Percentiles rank a stretch among this genome's conserved stretches.
Evolutionary conservation across 164 flowering plant genomes (phyloP).

Genomic region (Berberis thunbergii): DNA sequence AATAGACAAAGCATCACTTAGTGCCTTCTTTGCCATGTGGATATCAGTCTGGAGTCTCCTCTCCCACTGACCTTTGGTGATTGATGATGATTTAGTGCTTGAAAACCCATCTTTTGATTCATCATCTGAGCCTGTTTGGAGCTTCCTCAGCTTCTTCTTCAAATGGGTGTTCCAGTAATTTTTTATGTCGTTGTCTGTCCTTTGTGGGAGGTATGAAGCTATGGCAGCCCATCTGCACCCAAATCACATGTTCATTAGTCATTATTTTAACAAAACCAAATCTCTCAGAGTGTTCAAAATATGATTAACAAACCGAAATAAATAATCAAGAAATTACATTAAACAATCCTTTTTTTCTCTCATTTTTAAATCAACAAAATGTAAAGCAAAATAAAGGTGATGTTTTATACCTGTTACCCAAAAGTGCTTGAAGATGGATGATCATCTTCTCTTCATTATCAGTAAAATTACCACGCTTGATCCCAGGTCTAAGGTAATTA

Average conservation of each 20-base stretch:
- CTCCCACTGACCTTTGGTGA: conserved; percentile 70
- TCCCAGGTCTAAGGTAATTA: conserved; percentile 46
- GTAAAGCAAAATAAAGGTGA: background rate
- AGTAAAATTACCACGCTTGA: conserved; percentile 39
- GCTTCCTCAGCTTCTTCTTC: conserved; percentile 39
- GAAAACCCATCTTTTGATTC: conserved; percentile 14
- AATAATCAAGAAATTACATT: too few species aligned
- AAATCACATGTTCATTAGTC: background rate
- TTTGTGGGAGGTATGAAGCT: conserved; percentile 48
- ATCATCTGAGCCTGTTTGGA: conserved; percentile 16
- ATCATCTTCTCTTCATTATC: conserved; percentile 45
- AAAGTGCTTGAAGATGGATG: conserved; percentile 44
- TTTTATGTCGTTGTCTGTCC: conserved; percentile 51
- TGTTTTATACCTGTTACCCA: conserved; percentile 35
- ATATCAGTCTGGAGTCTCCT: conserved; percentile 69
- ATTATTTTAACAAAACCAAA: conserved; percentile 4
- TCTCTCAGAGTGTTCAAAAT: background rate
- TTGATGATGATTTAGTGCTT: conserved; percentile 17
- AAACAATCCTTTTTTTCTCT: too few species aligned
- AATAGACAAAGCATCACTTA: conserved; percentile 46
- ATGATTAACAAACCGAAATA: too few species aligned
- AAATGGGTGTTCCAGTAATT: conserved; percentile 54
- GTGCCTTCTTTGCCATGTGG: conserved; percentile 54
- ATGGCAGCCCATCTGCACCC: conserved; percentile 51
- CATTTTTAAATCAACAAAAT: background rate